Conservation (phyloP, 768 basidiomycete genomes). For the Coprinopsis sp. region DNA sequence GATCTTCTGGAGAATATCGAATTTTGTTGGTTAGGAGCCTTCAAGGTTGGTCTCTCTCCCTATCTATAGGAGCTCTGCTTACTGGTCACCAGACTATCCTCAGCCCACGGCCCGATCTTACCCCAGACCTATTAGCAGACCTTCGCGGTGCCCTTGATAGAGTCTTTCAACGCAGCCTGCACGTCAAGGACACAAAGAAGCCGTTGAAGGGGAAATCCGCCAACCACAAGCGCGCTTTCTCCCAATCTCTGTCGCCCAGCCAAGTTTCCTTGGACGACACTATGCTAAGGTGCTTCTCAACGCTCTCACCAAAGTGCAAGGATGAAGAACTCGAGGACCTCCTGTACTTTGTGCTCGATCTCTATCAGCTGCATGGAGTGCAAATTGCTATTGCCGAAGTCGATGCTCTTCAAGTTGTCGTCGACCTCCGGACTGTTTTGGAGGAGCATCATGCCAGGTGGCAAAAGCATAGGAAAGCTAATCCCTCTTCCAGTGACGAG, state of each 20-base stretch:
- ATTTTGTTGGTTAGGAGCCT: slow-evolving; percentile 95
- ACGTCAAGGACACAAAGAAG: slow-evolving; percentile 58
- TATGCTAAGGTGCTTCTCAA: slow-evolving; percentile 83
- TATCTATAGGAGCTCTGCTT: neutral
- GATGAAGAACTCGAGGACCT: slow-evolving; percentile 97
- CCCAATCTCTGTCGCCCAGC: slow-evolving; percentile 13
- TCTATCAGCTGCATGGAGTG: slow-evolving; percentile 91
- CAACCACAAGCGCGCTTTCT: slow-evolving; percentile 27
- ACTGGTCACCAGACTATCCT: slow-evolving; percentile 51
- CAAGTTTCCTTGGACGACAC: slow-evolving; percentile 62
- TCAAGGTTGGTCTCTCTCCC: slow-evolving; percentile 62
- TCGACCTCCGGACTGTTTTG: slow-evolving; percentile 75
- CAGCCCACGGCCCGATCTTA: slow-evolving; percentile 39
- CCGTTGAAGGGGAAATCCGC: slow-evolving; percentile 28
- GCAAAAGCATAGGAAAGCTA: slow-evolving; percentile 8
- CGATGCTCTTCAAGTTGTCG: slow-evolving; percentile 83
- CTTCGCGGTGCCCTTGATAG: slow-evolving; percentile 70
- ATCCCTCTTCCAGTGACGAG: slow-evolving; percentile 37
- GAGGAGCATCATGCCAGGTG: slow-evolving; percentile 60
- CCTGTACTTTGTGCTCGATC: slow-evolving; percentile 87
- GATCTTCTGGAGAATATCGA: slow-evolving; percentile 82
- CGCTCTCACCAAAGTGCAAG: slow-evolving; percentile 72
- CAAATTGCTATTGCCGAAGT: slow-evolving; percentile 87
- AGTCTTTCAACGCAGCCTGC: slow-evolving; percentile 65
- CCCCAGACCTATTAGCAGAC: slow-evolving; percentile 43